Conservation (phyloP, 2,329 filamentous ascomycete species). For the Berkeleyomyces basicola region DNA sequence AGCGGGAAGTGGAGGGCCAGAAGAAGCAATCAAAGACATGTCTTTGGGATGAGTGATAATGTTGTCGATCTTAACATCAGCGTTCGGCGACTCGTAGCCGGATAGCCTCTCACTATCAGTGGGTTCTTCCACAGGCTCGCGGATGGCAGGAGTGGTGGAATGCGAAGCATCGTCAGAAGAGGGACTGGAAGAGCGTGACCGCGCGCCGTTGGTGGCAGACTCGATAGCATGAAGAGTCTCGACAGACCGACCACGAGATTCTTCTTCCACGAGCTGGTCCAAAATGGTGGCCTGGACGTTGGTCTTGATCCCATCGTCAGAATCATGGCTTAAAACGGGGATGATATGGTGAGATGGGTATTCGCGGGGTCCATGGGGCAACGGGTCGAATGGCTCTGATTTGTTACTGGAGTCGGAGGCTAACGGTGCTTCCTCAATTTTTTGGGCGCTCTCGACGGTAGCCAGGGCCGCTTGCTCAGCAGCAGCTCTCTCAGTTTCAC, state of each 20-base stretch:
- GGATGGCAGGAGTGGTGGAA: background rate
- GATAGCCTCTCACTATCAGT: background rate
- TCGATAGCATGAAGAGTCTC: background rate
- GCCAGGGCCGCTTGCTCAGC: background rate
- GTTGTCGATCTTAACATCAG: constrained; percentile 47
- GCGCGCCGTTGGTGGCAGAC: background rate
- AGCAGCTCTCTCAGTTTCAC: background rate
- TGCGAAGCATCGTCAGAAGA: background rate
- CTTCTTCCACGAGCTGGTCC: background rate
- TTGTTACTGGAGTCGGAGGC: too few relatives aligned
- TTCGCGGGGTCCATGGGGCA: background rate
- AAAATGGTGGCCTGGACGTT: background rate
- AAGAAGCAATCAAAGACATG: constrained; percentile 20
- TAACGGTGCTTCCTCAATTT: background rate
- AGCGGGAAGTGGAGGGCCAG: constrained; percentile 15
- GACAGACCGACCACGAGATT: background rate
- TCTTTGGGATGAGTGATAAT: constrained; percentile 35
- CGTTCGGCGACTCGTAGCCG: constrained; percentile 40
- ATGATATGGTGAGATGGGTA: background rate
- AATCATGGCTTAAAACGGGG: background rate
- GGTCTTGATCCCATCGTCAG: background rate
- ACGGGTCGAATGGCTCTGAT: background rate
- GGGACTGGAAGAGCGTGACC: background rate
- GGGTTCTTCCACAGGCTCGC: background rate
- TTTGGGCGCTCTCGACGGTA: background rate